A percentile compares a stretch with the other conserved stretches of the same genome.
Conservation (phyloP, 306 rosid genomes). For the Vachellia pachyceras region DNA sequence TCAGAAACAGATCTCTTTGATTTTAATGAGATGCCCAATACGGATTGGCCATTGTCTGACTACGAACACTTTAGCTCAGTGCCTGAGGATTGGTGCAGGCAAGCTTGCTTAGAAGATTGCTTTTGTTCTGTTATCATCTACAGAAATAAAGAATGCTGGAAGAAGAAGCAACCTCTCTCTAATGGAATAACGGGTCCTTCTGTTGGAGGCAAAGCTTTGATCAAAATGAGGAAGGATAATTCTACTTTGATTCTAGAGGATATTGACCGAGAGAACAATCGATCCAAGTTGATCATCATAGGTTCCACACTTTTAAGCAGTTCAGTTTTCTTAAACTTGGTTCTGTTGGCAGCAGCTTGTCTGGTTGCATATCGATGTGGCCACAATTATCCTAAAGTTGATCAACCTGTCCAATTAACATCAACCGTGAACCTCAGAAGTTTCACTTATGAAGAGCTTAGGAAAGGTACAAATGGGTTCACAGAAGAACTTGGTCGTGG, state of each 20-base stretch:
- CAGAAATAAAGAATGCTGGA: constrained; percentile 5
- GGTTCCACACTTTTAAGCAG: constrained; percentile 26
- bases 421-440: constrained; percentile 15
- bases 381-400: neutral
- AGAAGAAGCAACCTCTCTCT: constrained; percentile 26
- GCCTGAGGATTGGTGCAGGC: constrained; percentile 44
- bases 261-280: neutral
- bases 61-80: neutral
- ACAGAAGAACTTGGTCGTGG: constrained; percentile 34
- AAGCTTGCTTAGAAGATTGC: constrained; percentile 40
- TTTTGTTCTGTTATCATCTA: constrained; percentile 20
- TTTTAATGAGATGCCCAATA: neutral
- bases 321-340: constrained; percentile 27
- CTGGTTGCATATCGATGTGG: neutral
- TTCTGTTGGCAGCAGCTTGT: neutral
- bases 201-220: constrained; percentile 20
- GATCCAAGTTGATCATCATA: constrained; percentile 8
- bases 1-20: constrained; percentile 31
- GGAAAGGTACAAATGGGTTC: constrained; percentile 33
- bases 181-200: constrained; percentile 5
- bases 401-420: neutral
- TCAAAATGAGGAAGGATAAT: constrained; percentile 28
- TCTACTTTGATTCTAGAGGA: neutral
- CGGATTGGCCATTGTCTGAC: constrained; percentile 13
- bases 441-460: constrained; percentile 36